A percentile compares a stretch with the other conserved stretches of the same genome.
phyloP scores from a whole-genome alignment of 139 green algal genomes.

The Marvania coccoides region DNA sequence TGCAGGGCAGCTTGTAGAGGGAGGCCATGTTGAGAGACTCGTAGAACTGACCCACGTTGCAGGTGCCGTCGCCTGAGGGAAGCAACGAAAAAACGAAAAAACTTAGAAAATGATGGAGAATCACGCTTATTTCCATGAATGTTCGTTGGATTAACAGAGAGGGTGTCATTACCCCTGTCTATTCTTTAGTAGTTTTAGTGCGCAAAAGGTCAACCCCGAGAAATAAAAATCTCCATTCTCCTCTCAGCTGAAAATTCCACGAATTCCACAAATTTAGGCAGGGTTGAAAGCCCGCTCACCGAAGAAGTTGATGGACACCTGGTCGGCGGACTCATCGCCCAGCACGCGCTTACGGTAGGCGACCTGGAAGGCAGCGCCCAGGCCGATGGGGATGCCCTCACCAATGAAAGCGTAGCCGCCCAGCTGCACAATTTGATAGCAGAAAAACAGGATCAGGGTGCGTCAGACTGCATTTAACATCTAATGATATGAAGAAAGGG shows the following conservation, averaged over 20 bases:
- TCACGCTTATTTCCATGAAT: too few species aligned
- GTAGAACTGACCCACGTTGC: constrained; percentile 96
- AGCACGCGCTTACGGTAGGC: constrained; percentile 76
- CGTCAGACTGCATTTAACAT: not conserved
- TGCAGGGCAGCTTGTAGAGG: constrained; percentile 95
- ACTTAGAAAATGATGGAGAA: too few species aligned
- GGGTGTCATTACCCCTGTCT: too few species aligned
- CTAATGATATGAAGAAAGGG: not conserved
- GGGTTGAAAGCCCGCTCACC: too few species aligned
- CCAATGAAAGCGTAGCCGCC: constrained; percentile 97
- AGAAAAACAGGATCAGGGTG: not conserved
- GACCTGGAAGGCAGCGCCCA: constrained; percentile 87
- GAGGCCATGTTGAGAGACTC: constrained; percentile 97
- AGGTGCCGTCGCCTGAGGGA: constrained; percentile 95
- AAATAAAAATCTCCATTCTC: too few species aligned
- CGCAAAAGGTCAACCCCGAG: too few species aligned
- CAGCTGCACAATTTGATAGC: constrained; percentile 59
- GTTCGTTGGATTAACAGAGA: too few species aligned
- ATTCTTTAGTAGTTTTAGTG: too few species aligned
- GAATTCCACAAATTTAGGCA: too few species aligned
- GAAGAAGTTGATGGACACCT: constrained; percentile 79
- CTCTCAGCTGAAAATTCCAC: too few species aligned
- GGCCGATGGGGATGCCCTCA: constrained; percentile 92
- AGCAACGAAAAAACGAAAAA: too few species aligned
- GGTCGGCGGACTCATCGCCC: constrained; percentile 65